Base-by-base conservation (phyloP, 345 rosid species). In the Pistacia vera region DNA sequence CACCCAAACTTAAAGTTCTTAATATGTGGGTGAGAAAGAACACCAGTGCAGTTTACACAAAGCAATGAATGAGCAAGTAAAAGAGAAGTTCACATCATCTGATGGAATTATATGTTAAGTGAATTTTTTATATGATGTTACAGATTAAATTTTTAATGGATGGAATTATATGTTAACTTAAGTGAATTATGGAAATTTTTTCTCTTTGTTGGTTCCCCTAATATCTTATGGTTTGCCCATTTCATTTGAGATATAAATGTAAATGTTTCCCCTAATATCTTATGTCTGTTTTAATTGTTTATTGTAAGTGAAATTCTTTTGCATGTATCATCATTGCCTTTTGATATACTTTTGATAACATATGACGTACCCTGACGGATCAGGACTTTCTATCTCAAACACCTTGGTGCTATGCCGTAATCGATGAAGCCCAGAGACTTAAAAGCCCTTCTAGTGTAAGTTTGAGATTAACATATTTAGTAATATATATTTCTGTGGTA, bases 351-450 rank as follows among this genome's bases (percentile, higher is more conserved):
- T 44, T 78, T 92, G 89, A 92, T 97, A 56, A 91, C 96, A 62
- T 94, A 91, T 85, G 97, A 90, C 73, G 83, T 87, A 66, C 87
- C 57, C 66, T 94, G 83, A 71, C 87, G 80, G 98, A 92, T 84
- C 90, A 87, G 57, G 90, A 90, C 58, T 94, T 92, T 80, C 96
- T 94, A 80, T 90, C 88, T 81, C 98, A 94, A 81, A 83, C 92
- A 78, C 92, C 91, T 16, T 94, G 97, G 98, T 85, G 82, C 25
- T 92, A 84, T 75, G 77, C 97, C 61, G 67, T 94, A 49, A 84
- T 91, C 80, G 98, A 94, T 76, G 97, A 94, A 84, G 97, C 97
- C 77, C 97, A 94, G 80, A 85, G 98, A 75, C 97, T 94, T 76
- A 94, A 92, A 84, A 92, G 89, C 83, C 93, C 98, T 68, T 85